Conservation (phyloP, 169 alveolate species). For the Plasmodium malariae region DNA sequence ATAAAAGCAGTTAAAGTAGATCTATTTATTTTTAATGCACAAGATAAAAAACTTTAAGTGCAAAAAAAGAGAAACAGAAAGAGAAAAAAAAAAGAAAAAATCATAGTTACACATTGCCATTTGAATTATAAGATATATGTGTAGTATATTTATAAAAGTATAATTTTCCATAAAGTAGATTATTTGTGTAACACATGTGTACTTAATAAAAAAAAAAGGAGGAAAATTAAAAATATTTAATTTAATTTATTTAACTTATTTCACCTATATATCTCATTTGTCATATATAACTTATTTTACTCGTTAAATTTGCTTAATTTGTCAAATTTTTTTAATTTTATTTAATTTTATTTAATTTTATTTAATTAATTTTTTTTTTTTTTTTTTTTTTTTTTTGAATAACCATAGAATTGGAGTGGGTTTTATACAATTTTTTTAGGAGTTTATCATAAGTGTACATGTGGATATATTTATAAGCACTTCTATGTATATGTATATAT, state of each 20-base stretch:
- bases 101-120: neutral
- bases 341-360: too few relatives aligned
- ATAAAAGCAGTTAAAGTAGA: neutral
- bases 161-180: neutral
- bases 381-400: conserved; percentile 18
- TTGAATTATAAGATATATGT: neutral
- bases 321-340: neutral
- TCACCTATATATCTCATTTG: neutral
- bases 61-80: neutral
- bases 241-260: neutral
- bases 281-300: neutral
- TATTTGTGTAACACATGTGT: conserved; percentile 1
- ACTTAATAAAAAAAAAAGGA: too few relatives aligned
- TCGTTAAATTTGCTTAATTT: neutral
- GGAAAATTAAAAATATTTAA: neutral
- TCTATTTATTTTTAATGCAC: conserved; percentile 49
- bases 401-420: neutral
- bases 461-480: neutral
- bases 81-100: neutral
- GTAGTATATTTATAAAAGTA: neutral
- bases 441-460: neutral
- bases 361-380: neutral
- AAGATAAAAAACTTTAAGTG: conserved; percentile 28
- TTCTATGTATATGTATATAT: neutral
- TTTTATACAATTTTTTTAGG: neutral